Evolutionary conservation across 768 basidiomycete species (phyloP), one percentile per base, ranked within the genome.

Genomic region (Mycena kentingensis): DNA sequence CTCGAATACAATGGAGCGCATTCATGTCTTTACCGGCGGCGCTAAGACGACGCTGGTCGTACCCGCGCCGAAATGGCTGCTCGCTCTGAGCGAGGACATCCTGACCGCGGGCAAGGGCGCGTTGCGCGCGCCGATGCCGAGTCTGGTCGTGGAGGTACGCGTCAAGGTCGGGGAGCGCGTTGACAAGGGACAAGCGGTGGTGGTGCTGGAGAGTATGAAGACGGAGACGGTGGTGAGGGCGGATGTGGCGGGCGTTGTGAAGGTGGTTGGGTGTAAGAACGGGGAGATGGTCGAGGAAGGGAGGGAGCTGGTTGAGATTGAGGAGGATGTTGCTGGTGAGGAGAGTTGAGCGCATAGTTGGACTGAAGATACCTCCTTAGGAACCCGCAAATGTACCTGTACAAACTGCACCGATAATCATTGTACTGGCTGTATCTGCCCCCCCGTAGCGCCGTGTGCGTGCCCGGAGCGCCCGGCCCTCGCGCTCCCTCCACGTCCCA

Each of bases 191-290:
- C 88, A 94, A 64, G 82, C 81, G 7, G 77, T 93, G 8, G 84
- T 93, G 26, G 83, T 95, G 5, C 70, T 96, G 64, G 94, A 96
- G 73, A 96, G 93, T 64, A 98, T 97, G 94, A 98, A 98, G 82
- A 97, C 93, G 58, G 93, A 96, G 72, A 95, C 89, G 32, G 88
- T 92, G 35, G 68, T 97, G 57, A 77, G 92, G 48, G 84, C 91
- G 13, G 79, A 84, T 53, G 74, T 73, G 7, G 73, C 79, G 31
- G 94, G 93, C 4, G 72, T 84, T 5, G 85, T 96, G 7, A 83
- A 76, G 60, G 74, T 79, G 38, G 81, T 96, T 13, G 82, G 81
- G 13, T 94, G 90, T 64, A 79, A 73, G 68, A 87, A 88, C 62
- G 94, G 94, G 3, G 89, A 94, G 69, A 92, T 94, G 84, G 93